Evolutionary conservation across 768 basidiomycete genomes (phyloP).

Genomic region (Mycena galericulata): DNA sequence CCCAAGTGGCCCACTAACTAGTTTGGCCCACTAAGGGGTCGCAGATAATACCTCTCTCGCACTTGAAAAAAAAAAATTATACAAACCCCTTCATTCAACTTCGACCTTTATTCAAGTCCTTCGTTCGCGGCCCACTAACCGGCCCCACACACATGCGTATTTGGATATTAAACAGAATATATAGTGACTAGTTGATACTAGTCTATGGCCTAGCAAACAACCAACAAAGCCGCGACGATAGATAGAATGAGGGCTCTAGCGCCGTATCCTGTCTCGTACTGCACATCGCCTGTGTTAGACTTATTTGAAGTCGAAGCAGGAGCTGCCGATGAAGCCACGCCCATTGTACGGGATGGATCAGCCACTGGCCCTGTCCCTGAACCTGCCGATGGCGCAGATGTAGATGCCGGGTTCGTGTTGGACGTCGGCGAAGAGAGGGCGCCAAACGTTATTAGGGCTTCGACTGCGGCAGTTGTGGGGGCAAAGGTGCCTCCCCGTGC

Average conservation of each 20-base stretch:
- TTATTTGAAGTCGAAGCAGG: slow-evolving; percentile 2
- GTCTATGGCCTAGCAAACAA: background rate
- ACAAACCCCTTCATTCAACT: too few species aligned
- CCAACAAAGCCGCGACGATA: background rate
- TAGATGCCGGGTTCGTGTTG: background rate
- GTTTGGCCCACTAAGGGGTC: too few species aligned
- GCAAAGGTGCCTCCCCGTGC: background rate
- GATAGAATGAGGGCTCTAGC: background rate
- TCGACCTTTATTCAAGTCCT: too few species aligned
- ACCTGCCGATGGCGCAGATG: background rate
- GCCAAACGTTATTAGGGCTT: background rate
- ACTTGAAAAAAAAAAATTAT: too few species aligned
- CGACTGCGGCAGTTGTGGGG: background rate
- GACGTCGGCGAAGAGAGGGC: background rate
- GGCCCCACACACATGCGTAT: too few species aligned
- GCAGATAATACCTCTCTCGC: too few species aligned
- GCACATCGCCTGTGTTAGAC: background rate
- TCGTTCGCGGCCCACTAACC: too few species aligned
- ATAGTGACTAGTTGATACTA: background rate
- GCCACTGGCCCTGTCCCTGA: background rate
- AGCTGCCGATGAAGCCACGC: background rate
- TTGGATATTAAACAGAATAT: too few species aligned
- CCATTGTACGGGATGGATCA: background rate
- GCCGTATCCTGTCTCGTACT: background rate
- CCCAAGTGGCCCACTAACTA: too few species aligned